Base-by-base conservation (phyloP, 2,329 filamentous ascomycete species). In the Myriosclerotinia curreyana region DNA sequence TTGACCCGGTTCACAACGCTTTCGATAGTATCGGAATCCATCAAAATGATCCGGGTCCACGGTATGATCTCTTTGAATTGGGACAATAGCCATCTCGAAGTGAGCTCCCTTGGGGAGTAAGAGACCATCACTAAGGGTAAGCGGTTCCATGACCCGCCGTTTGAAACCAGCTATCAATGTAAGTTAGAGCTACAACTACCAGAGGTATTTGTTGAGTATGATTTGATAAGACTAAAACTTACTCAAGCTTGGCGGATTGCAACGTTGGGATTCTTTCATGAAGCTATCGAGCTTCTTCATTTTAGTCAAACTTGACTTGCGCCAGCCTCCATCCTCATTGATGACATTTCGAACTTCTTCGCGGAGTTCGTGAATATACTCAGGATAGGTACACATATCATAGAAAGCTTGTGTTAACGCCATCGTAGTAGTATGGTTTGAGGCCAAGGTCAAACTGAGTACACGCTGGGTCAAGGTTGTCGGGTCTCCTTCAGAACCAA, bases 251-350 rank as follows among this genome's bases (percentile, higher is more conserved):
- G 59, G 44, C 1, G 65, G 61, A 48, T 76, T 77, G n/a, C 75
- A 34, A 11, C 77, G 73, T 58, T 73, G 68, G n/a, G 71, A 73
- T 67, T 77, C 76, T 65, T 76, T 77, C 65, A 77, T 64, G 62
- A 77, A 77, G 66, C 73, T 75, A 62, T 77, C 76, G 69, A 77
- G 71, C 46, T 76, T 71, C 65, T 36, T 15, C 36, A 64, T 17
- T 49, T 54, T 60, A 8, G 48, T 17, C 7, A 52, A 60, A 14
- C 17, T 36, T 5, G 55, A 20, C 36, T 64, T 64, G 4, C 28
- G n/a, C 48, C 46, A 53, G 6, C 36, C 34, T 20, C 46, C 55
- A 38, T 64, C 62, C n/a, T 52, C 55, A 17, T 22, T n/a, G 8
- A 60, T 31, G 11, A 54, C 31, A 5, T 50, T 36, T 22, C 22